These are phyloP conservation scores for Chaetomium cochliodes DNA, from an alignment of 495 filamentous ascomycete genomes.

Conservation along the genomic window DNA sequence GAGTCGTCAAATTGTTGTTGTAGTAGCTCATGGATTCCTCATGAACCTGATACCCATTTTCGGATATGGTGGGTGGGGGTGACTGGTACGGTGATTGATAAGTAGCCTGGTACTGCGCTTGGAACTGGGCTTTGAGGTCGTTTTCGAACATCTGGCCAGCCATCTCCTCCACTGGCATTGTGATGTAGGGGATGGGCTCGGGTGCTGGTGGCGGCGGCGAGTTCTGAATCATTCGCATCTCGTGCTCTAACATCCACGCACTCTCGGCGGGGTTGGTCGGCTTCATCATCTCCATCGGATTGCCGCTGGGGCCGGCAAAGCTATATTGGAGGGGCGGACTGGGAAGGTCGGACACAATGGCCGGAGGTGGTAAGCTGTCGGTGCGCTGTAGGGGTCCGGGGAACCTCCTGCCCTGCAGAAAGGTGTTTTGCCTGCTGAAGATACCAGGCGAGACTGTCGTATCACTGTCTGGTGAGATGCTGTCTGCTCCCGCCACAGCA, in stretches of 20 bases:
- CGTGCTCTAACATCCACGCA: slow-evolving; percentile 40
- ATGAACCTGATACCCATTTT: slow-evolving; percentile 1
- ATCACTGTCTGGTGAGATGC: slow-evolving; percentile 27
- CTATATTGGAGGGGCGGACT: slow-evolving; percentile 24
- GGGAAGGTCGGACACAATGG: slow-evolving; percentile 36
- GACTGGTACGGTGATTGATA: slow-evolving; percentile 18
- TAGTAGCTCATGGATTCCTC: slow-evolving; percentile 15
- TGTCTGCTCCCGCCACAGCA: slow-evolving; percentile 24
- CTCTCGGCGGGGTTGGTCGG: slow-evolving; percentile 45
- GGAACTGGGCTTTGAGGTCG: slow-evolving; percentile 3
- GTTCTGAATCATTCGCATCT: slow-evolving; percentile 43
- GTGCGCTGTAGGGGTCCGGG: slow-evolving; percentile 28
- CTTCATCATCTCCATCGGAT: slow-evolving; percentile 49
- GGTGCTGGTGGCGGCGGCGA: slow-evolving; percentile 34
- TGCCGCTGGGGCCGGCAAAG: slow-evolving; percentile 29
- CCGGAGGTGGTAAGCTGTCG: slow-evolving; percentile 34
- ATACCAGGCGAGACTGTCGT: slow-evolving; percentile 25
- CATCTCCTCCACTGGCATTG: slow-evolving; percentile 15
- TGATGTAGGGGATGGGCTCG: neutral
- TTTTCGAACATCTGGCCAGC: slow-evolving; percentile 2
- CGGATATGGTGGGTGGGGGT: neutral
- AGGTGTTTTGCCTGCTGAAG: slow-evolving; percentile 25
- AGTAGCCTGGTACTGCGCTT: slow-evolving; percentile 12
- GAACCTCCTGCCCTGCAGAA: slow-evolving; percentile 20
- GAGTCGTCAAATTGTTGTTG: slow-evolving; percentile 25